phyloP scores from a whole-genome alignment of 2,329 filamentous ascomycete genomes.

The Talaromyces piceae region DNA sequence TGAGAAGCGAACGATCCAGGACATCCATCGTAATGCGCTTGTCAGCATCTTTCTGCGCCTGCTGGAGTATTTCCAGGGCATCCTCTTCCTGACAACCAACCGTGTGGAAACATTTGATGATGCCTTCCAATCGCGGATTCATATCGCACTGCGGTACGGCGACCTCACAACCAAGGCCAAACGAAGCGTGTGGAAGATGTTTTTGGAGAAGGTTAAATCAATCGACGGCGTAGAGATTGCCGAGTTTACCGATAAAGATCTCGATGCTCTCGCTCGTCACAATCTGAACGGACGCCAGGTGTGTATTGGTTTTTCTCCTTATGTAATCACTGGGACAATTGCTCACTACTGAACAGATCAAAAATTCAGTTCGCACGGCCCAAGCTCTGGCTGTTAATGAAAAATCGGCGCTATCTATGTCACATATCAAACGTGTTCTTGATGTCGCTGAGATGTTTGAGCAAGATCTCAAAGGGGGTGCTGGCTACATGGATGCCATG shows the following conservation, averaged over 20 bases:
- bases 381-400: conserved; percentile 77
- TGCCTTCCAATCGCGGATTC: conserved; percentile 81
- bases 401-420: conserved; percentile 63
- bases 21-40: conserved; percentile 76
- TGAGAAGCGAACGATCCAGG: conserved; percentile 72
- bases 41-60: conserved; percentile 82
- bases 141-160: conserved; percentile 76
- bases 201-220: conserved; percentile 63
- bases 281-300: conserved; percentile 63
- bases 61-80: conserved; percentile 87
- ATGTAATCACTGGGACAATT: not conserved
- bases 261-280: conserved; percentile 57
- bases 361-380: conserved; percentile 77
- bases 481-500: conserved; percentile 78
- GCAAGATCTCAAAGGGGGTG: conserved; percentile 71
- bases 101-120: conserved; percentile 82
- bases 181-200: conserved; percentile 75
- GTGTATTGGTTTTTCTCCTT: conserved; percentile 15
- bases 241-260: conserved; percentile 53
- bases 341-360: conserved; percentile 53
- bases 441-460: conserved; percentile 79
- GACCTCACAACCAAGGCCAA: conserved; percentile 65
- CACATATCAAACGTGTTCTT: conserved; percentile 73
- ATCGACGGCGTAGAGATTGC: conserved; percentile 52
- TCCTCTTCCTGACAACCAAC: conserved; percentile 84